Evolutionary conservation across 1,139 yeast species (phyloP), one percentile per base, ranked within the genome.

Genomic region (Waltiozyma sp.): DNA sequence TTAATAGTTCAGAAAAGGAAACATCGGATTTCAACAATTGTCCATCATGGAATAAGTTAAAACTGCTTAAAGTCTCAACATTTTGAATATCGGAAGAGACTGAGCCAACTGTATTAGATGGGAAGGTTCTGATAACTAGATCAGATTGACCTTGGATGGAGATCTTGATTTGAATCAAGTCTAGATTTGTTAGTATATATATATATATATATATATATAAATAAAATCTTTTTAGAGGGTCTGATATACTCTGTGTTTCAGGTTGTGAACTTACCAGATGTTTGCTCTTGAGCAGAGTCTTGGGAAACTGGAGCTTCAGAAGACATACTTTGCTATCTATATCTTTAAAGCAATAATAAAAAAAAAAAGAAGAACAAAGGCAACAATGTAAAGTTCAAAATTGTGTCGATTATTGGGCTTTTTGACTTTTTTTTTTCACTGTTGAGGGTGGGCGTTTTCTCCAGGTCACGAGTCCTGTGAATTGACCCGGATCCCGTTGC

Each of bases 41-140:
- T 16, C 68, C 72, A n/a, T 66, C 59, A 44, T 60, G 58, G 42
- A 53, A 58, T 28, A 85, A 64, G 8, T 70, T 64, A 57, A 77
- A 86, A 54, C 77, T 73, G 9, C 34, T 31, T 31, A 31, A 31
- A 31, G 18, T 10, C n/a, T 31, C 34, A n/a, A 31, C 34, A n/a
- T 31, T 31, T 31, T 31, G 34, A 15, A 31, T 31, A 10, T 31
- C 34, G n/a, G 34, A 10, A 31, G 34, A 31, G 18, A 31, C 18
- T 10, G 34, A 31, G n/a, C 34, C 34, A 31, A 15, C 18, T 6
- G 34, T 31, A 18, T 31, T 31, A 10, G 18, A 14, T 14, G 34
- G 18, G 10, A n/a, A 31, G 34, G 34, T 31, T n/a, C 18, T 31
- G 18, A 31, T 14, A 10, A 31, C 34, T n/a, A 31, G 34, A n/a